Evolutionary conservation across 768 basidiomycete species (phyloP), one percentile per base, ranked within the genome.

Genomic region (Mrakia frigida): DNA sequence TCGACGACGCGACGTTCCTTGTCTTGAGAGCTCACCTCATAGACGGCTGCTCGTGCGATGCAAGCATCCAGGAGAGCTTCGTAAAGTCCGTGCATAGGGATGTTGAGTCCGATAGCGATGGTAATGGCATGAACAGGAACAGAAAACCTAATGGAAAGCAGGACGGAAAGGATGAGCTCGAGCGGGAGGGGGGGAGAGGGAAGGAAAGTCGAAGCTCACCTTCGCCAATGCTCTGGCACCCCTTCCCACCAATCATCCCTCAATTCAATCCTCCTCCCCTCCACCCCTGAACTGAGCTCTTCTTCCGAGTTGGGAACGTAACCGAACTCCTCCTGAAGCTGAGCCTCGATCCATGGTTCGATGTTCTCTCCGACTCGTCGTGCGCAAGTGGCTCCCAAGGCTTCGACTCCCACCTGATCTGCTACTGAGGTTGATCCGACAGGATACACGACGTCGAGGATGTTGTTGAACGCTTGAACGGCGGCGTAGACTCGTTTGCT

Each of bases 221-320:
- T 39, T 61, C 69, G 43, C 43, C 43, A 71, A 13, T 70, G 67
- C 13, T 76, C 69, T 5, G 75, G 75, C 31, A 76, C 37, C 25
- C 75, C 60, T 18, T 76, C 70, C 69, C 69, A 72, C 75, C 75
- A 76, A 13, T 76, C 75, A 41, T 71, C 70, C 43, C 75, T 76
- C 35, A 76, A 41, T 28, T 71, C 70, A 41, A 76, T n/a, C 28
- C 67, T 76, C 33, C 75, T 70, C 9, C 53, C 53, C 39, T 76
- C 70, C 41, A 41, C 63, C 21, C 46, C 52, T 13, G 28, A 35
- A 13, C 65, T 60, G 9, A 33, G 1, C 33, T 75, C 67, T 23
- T 65, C 74, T 6, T 61, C 67, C 25, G 43, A 52, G 33, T 39
- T 33, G 25, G 73, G 16, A 14, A 56, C 13, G 53, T 31, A 50